Conservation (phyloP, 305 asterid genomes). For the Fraxinus baroniana region DNA sequence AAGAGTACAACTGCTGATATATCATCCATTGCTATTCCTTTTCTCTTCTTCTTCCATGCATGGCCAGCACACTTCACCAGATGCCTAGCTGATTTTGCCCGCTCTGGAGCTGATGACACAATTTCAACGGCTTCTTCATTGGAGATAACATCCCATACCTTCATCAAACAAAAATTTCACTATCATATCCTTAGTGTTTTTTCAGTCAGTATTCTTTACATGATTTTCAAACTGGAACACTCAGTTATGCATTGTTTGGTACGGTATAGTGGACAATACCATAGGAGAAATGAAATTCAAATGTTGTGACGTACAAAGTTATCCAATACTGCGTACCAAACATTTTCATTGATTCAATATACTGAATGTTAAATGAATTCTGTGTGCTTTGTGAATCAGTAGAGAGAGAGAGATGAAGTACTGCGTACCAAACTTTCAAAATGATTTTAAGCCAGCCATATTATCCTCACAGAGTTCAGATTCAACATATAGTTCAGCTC, state of each 20-base stretch:
- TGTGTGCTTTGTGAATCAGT: not conserved
- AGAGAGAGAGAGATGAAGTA: not conserved
- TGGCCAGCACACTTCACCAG: slow-evolving; percentile 66
- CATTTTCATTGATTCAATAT: not conserved
- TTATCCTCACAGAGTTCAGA: no score
- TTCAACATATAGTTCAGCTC: no score
- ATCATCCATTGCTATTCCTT: slow-evolving; percentile 81
- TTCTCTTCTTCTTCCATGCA: slow-evolving; percentile 80
- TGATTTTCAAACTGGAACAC: not conserved
- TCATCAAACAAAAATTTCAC: slow-evolving; percentile 7
- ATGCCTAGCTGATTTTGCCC: slow-evolving; percentile 66
- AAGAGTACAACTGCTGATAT: slow-evolving; percentile 77
- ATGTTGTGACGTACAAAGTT: not conserved
- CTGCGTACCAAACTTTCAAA: no score
- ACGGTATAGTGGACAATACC: not conserved
- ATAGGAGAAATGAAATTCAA: not conserved
- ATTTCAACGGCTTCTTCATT: slow-evolving; percentile 84
- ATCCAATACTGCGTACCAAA: not conserved
- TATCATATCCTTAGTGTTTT: not conserved
- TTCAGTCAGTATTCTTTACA: not conserved
- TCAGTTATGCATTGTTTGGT: not conserved
- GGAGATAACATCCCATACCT: slow-evolving; percentile 97
- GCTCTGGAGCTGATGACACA: slow-evolving; percentile 45
- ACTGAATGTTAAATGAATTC: not conserved
- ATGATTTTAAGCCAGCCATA: no score